These are phyloP conservation scores for Rhodofomes roseus DNA, from an alignment of 1,284 basidiomycete species.

Conservation along the genomic window DNA sequence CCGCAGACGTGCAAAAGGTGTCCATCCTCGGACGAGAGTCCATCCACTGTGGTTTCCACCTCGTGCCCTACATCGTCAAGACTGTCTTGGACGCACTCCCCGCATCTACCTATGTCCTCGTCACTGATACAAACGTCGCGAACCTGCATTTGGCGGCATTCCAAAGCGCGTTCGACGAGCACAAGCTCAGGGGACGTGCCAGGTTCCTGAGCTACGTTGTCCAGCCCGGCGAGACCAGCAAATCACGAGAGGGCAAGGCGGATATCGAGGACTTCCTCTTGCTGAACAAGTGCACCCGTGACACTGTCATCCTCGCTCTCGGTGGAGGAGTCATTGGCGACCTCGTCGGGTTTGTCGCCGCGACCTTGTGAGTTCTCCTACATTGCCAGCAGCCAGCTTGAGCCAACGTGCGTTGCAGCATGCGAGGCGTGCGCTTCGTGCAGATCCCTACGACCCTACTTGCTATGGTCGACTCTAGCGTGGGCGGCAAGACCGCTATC, in stretches of 20 bases:
- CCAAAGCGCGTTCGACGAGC: slow-evolving; percentile 60
- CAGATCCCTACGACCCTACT: slow-evolving; percentile 97
- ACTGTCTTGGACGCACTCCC: slow-evolving; percentile 76
- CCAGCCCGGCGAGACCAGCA: slow-evolving; percentile 89
- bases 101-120: slow-evolving; percentile 87
- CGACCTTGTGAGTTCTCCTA: slow-evolving; percentile 81
- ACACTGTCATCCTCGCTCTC: slow-evolving; percentile 90
- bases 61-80: slow-evolving; percentile 80
- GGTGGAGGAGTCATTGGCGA: slow-evolving; percentile 98
- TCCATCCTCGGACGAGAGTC: slow-evolving; percentile 85
- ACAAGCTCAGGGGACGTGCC: slow-evolving; percentile 37
- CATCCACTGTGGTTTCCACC: slow-evolving; percentile 91
- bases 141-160: slow-evolving; percentile 72
- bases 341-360: slow-evolving; percentile 93
- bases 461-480: slow-evolving; percentile 98
- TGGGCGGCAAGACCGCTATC: slow-evolving; percentile 98
- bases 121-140: slow-evolving; percentile 92
- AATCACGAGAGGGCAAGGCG: slow-evolving; percentile 90
- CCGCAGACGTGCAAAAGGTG: slow-evolving; percentile 57
- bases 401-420: slow-evolving; percentile 38
- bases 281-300: slow-evolving; percentile 85
- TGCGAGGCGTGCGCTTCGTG: slow-evolving; percentile 88
- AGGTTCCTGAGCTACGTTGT: slow-evolving; percentile 82
- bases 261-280: slow-evolving; percentile 94
- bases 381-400: neutral